These are phyloP conservation scores for Pleurotus citrinopileatus DNA, from an alignment of 768 basidiomycete species.

Conservation along the genomic window DNA sequence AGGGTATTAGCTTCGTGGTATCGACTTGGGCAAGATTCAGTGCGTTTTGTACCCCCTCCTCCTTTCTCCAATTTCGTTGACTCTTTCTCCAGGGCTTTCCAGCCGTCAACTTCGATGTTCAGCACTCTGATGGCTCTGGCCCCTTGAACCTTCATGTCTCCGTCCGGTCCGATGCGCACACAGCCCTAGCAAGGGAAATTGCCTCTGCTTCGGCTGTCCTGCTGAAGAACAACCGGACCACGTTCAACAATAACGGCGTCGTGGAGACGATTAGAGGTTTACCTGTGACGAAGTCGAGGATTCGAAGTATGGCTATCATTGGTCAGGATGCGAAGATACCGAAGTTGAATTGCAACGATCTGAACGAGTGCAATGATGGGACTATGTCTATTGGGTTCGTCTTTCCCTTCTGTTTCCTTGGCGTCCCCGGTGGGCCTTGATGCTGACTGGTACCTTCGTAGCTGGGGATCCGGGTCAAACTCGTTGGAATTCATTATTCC, in stretches of 20 bases:
- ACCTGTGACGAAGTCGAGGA: conserved; percentile 44
- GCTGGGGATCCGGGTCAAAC: conserved; percentile 53
- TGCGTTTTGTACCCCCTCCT: conserved; percentile 11
- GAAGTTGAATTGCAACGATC: conserved; percentile 42
- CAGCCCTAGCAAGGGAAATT: conserved; percentile 56
- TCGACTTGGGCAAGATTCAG: conserved; percentile 46
- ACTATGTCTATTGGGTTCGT: conserved; percentile 62
- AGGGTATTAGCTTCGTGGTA: conserved; percentile 45
- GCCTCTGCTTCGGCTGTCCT: conserved; percentile 65
- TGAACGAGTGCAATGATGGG: conserved; percentile 54
- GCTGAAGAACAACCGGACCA: conserved; percentile 57
- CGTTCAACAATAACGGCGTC: conserved; percentile 27
- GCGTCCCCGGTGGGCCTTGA: neutral
- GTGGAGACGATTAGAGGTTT: conserved; percentile 37
- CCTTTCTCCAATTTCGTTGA: neutral
- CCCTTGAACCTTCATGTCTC: conserved; percentile 39
- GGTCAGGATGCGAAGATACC: conserved; percentile 57
- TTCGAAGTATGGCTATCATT: conserved; percentile 55
- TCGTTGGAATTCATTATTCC: conserved; percentile 42
- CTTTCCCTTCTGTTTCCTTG: neutral
- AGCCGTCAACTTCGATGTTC: conserved; percentile 42
- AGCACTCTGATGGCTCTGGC: conserved; percentile 43
- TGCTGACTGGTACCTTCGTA: conserved; percentile 23
- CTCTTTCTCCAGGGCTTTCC: conserved; percentile 36
- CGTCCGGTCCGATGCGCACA: conserved; percentile 42